phyloP scores from a whole-genome alignment of 257 asterid genomes.

The Cinchona pubescens region DNA sequence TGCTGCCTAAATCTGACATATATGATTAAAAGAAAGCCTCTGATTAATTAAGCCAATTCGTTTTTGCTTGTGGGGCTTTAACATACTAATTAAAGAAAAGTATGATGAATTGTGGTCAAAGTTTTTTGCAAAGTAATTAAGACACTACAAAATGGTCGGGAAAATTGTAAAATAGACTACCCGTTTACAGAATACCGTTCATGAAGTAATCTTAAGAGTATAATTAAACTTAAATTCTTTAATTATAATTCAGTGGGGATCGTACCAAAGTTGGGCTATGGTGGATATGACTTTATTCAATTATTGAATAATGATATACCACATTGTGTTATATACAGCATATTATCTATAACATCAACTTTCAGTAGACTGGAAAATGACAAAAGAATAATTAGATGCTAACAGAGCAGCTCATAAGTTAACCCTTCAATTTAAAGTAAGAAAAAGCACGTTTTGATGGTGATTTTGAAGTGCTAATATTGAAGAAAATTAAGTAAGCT shows the following conservation, averaged over 20 bases:
- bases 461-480: background rate
- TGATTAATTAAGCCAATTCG: background rate
- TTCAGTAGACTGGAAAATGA: background rate
- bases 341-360: background rate
- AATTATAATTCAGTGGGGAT: background rate
- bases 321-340: background rate
- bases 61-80: too few relatives aligned
- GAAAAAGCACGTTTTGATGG: background rate
- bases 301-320: background rate
- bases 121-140: background rate
- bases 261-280: background rate
- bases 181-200: background rate
- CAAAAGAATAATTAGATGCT: background rate
- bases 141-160: background rate
- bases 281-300: background rate
- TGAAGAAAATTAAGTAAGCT: too few relatives aligned
- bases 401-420: background rate
- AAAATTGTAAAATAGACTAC: background rate
- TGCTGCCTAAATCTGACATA: constrained; percentile 34
- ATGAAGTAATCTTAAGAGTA: background rate
- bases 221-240: background rate
- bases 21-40: constrained; percentile 11
- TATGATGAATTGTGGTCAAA: background rate
- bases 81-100: background rate
- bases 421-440: background rate